Conservation (phyloP, 768 basidiomycete genomes). For the Naganishia antarctica region DNA sequence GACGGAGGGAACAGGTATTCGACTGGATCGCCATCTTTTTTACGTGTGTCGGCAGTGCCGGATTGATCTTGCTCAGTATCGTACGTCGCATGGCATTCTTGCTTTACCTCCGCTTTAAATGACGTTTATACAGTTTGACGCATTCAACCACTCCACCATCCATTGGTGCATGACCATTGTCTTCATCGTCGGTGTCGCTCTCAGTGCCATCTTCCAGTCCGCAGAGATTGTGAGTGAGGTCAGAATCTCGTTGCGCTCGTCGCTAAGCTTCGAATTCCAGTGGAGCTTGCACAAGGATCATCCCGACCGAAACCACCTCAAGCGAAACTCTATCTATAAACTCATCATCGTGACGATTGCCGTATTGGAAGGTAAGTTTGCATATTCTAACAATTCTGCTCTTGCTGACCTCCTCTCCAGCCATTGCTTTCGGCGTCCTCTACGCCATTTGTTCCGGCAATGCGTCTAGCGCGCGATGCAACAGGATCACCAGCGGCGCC, state of each 20-base stretch:
- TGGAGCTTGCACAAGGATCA: conserved; percentile 49
- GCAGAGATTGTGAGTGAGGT: conserved; percentile 42
- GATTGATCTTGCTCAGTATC: conserved; percentile 45
- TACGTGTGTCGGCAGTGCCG: conserved; percentile 44
- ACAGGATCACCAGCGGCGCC: conserved; percentile 44
- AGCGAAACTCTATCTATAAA: conserved; percentile 49
- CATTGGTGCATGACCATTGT: conserved; percentile 37
- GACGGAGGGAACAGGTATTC: conserved; percentile 43
- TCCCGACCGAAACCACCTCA: conserved; percentile 46
- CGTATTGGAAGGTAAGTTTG: conserved; percentile 30
- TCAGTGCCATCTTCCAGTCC: conserved; percentile 49
- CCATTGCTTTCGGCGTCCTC: conserved; percentile 48
- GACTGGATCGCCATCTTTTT: conserved; percentile 49
- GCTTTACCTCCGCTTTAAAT: not conserved
- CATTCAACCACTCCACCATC: conserved; percentile 43
- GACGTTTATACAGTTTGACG: conserved; percentile 36
- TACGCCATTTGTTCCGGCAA: conserved; percentile 36
- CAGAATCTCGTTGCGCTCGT: not conserved
- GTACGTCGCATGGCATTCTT: conserved; percentile 31
- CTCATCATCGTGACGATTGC: conserved; percentile 47
- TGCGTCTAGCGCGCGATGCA: conserved; percentile 31
- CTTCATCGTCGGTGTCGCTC: conserved; percentile 50
- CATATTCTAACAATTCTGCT: too few relatives aligned
- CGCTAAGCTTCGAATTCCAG: conserved; percentile 22
- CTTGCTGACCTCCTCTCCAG: not conserved